Conservation (phyloP, 148 eudicot genomes). For the Rhododendron mucronatum region DNA sequence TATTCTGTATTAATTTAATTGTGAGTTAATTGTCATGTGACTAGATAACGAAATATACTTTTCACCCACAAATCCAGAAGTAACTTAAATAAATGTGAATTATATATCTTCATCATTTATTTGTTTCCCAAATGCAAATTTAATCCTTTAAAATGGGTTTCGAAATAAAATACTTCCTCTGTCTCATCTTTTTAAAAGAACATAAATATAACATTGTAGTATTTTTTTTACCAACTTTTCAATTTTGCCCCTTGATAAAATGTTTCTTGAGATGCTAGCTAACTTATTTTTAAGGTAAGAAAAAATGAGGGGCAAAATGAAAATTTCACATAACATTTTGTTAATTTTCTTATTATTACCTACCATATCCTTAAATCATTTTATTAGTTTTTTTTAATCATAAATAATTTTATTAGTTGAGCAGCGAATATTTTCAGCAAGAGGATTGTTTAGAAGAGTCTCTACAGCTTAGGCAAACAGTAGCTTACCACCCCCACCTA, state of each 20-base stretch:
- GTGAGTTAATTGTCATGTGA: not conserved
- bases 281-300: too few species aligned
- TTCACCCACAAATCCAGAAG: not conserved
- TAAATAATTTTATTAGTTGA: not conserved
- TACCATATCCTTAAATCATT: not conserved
- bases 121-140: not conserved
- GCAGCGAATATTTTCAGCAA: not conserved
- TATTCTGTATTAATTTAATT: not conserved
- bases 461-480: constrained; percentile 9
- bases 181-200: too few species aligned
- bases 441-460: not conserved
- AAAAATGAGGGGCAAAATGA: not conserved
- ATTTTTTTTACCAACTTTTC: too few species aligned
- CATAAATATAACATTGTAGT: not conserved
- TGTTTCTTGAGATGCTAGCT: not conserved
- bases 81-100: not conserved
- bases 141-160: not conserved
- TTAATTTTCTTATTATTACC: not conserved
- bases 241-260: not conserved
- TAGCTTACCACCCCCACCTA: constrained; percentile 27
- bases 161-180: not conserved
- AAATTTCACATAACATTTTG: too few species aligned
- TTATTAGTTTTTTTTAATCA: not conserved
- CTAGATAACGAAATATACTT: not conserved
- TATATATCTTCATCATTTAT: too few species aligned